Base-by-base conservation (phyloP, 805 yeast genomes). In the Metschnikowia kofuensis region DNA sequence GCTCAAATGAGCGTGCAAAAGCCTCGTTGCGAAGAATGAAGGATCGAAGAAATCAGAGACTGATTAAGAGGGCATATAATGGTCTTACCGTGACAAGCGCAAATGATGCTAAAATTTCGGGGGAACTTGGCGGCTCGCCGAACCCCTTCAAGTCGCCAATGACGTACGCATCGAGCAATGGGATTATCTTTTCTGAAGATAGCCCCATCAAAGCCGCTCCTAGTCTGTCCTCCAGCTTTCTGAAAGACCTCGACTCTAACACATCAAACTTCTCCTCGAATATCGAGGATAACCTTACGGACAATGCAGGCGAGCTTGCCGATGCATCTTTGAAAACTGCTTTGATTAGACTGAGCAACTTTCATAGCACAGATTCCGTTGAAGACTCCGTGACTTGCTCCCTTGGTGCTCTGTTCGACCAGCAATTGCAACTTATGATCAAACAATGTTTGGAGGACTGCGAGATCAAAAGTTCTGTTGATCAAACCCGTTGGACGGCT, bases 401-500 rank as follows among this genome's bases (percentile, higher is more conserved):
- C 1, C 35, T 48, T 31, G 53, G 56, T 2, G 15, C 39, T 5
- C 48, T 56, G 7, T 70, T 66, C 48, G 68, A 71, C 34, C 65
- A 59, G 12, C 84, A 80, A 50, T 71, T 85, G 37, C 69, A 72
- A n/a, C 68, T 71, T 2, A 62, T 87, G 10, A 60, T 87, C 12
- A 64, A 60, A 7, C 95, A 88, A 62, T 76, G 83, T 12, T 68
- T 89, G 38, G 68, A 69, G 5, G 92, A 86, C 58, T 84, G 86
- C 54, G 77, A 73, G 4, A 69, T 87, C 4, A 67, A 68, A 4
- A 65, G 58, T 13, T 27, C 35, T 2, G 38, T 4, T 7, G 55
- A 77, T 39, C 64, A 68, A 8, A 76, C 71, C 0, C 62, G 66
- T n/a, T 94, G 98, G 98, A 78, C 88, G 2, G 82, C 84, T 36